Base-by-base conservation (phyloP, 2,329 filamentous ascomycete genomes). In the Exophiala bonariae region DNA sequence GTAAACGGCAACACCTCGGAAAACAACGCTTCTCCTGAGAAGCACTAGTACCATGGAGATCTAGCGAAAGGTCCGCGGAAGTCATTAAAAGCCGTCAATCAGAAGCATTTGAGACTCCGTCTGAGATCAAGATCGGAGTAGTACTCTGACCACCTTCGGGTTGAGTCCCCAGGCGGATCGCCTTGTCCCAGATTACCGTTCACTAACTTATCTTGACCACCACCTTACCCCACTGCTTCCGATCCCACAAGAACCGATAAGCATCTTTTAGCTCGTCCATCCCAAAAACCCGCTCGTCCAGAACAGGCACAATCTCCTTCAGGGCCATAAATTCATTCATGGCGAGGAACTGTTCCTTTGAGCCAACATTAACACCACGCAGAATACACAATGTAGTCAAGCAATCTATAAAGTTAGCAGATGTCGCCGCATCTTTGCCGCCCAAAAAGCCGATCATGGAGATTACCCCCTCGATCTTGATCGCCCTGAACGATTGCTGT, bases 301-400 rank as follows among this genome's bases (percentile, higher is more conserved):
- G 69, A 17, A 82, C 69, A 1, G 80, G 80, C 50, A 79, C 74
- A 55, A 82, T 77, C 49, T 79, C 63, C 46, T 80, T 80, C 13
- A 69, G 73, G 64, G 82, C 79, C 46, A 83, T 77, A 0, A 78
- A 76, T n/a, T 64, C 60, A 50, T 77, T 74, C 80, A 83, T 82
- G 26, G 81, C 78, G 59, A 79, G 72, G 63, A 82, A 79, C 60
- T 79, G 71, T 35, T 70, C 66, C 55, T 76, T 70, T 41, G 70
- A 76, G 5, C 80, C 80, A 8, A 82, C 79, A 30, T 80, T 66
- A 3, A 83, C 62, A 42, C 80, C 80, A 3, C 80, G 67, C 3
- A 81, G 75, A 1, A 75, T 82, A 64, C 75, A 79, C 38, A 76
- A 64, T 42, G 72, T 65, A 0, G 80, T 47, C 82, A 77, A 77